Percentiles rank a stretch among this genome's conserved stretches.
Conservation (phyloP, 2,329 filamentous ascomycete genomes). For the Aureobasidium pullulans region DNA sequence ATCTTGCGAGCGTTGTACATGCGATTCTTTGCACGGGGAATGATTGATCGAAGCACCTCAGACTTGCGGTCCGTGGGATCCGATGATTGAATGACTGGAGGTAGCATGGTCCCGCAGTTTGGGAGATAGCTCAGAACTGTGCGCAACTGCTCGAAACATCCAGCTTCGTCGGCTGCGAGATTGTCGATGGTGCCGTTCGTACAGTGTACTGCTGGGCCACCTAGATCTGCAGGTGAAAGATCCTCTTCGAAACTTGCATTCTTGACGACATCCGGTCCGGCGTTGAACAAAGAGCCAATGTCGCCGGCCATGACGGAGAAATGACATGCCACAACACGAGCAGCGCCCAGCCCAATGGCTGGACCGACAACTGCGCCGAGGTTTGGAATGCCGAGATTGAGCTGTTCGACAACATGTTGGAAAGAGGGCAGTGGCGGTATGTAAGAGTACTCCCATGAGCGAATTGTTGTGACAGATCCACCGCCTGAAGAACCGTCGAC, state of each 20-base stretch:
- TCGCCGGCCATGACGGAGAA: slow-evolving; percentile 61
- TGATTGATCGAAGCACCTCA: slow-evolving; percentile 45
- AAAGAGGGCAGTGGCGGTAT: slow-evolving; percentile 52
- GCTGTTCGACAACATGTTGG: slow-evolving; percentile 46
- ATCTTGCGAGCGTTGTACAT: slow-evolving; percentile 55
- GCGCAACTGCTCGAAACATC: slow-evolving; percentile 54
- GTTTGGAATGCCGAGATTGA: slow-evolving; percentile 59
- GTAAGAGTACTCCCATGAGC: slow-evolving; percentile 50
- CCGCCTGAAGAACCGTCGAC: slow-evolving; percentile 58
- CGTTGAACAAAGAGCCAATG: slow-evolving; percentile 56
- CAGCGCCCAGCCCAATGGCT: slow-evolving; percentile 56
- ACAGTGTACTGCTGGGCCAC: slow-evolving; percentile 55
- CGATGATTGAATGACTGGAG: slow-evolving; percentile 36
- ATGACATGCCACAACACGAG: slow-evolving; percentile 54
- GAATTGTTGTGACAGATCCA: slow-evolving; percentile 54
- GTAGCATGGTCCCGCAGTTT: slow-evolving; percentile 48
- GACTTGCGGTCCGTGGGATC: slow-evolving; percentile 47
- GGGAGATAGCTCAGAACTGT: slow-evolving; percentile 52
- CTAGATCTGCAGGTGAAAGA: slow-evolving; percentile 50
- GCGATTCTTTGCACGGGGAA: slow-evolving; percentile 50
- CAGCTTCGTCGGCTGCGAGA: slow-evolving; percentile 52
- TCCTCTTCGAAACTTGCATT: slow-evolving; percentile 59
- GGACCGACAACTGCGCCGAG: slow-evolving; percentile 56
- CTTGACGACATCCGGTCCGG: slow-evolving; percentile 56
- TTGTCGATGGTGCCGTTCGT: slow-evolving; percentile 62